These are phyloP conservation scores for Leishmania martiniquensis DNA, from an alignment of 208 protist genomes.

Conservation along the genomic window DNA sequence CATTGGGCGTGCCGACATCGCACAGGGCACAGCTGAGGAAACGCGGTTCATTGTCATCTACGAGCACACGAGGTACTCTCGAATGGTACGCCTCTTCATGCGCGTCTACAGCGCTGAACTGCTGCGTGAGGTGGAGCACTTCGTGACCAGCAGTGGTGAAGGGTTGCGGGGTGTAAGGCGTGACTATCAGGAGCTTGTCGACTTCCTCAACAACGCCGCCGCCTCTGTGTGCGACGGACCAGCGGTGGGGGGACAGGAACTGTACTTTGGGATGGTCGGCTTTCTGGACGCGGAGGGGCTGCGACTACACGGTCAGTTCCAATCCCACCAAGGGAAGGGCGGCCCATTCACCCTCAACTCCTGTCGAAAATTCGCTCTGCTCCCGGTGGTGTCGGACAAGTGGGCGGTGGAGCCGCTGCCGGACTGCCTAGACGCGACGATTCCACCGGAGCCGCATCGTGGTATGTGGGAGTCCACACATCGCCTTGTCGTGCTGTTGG, in stretches of 20 bases:
- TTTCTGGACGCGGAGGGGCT: conserved; percentile 77
- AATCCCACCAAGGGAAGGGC: conserved; percentile 50
- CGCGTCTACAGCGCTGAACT: conserved; percentile 20
- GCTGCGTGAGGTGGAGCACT: conserved; percentile 17
- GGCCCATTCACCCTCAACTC: conserved; percentile 66
- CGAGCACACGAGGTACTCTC: conserved; percentile 63
- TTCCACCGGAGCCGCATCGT: conserved; percentile 49
- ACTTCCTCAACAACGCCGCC: conserved; percentile 13
- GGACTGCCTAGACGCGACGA: conserved; percentile 60
- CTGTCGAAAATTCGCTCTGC: conserved; percentile 47
- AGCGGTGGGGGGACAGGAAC: conserved; percentile 2
- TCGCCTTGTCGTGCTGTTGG: conserved; percentile 86
- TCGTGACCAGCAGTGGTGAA: conserved; percentile 8
- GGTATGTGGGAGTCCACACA: conserved; percentile 61
- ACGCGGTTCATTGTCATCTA: conserved; percentile 45
- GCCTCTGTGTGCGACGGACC: background rate
- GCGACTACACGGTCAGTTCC: conserved; percentile 69
- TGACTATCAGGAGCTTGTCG: conserved; percentile 23
- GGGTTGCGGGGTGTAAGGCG: background rate
- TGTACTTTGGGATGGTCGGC: conserved; percentile 45
- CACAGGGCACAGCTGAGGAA: conserved; percentile 23
- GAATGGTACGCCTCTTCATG: conserved; percentile 58
- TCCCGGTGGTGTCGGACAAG: conserved; percentile 46
- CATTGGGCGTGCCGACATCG: conserved; percentile 20
- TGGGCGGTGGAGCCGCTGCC: conserved; percentile 82